Evolutionary conservation across 2,329 filamentous ascomycete genomes (phyloP).

Genomic region (Gaeumannomyces tritici): DNA sequence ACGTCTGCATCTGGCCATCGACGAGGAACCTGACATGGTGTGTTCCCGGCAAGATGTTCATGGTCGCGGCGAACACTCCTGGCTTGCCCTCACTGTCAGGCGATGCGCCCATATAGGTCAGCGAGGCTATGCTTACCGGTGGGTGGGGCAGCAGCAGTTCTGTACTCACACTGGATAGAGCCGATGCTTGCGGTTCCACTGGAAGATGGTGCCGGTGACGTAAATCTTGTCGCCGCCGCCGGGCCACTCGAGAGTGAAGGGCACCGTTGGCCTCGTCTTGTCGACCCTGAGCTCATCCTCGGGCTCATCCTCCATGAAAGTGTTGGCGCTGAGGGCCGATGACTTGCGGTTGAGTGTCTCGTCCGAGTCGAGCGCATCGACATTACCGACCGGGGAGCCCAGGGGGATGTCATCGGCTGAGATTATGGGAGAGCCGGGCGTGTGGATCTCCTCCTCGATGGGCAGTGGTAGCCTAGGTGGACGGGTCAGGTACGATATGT

Average conservation of each 20-base stretch:
- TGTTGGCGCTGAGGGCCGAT: constrained; percentile 50
- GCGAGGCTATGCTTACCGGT: not conserved
- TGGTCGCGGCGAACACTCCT: constrained; percentile 62
- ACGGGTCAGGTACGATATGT: constrained; percentile 54
- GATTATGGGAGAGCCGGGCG: constrained; percentile 82
- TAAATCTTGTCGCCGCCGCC: constrained; percentile 81
- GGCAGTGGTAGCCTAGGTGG: constrained; percentile 85
- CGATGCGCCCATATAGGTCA: not conserved
- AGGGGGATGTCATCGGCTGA: constrained; percentile 53
- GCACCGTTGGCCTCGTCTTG: constrained; percentile 68
- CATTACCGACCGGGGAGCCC: constrained; percentile 34
- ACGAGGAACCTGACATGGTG: constrained; percentile 96
- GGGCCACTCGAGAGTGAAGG: constrained; percentile 79
- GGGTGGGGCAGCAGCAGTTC: not conserved
- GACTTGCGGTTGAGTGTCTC: constrained; percentile 39
- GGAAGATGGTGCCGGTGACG: constrained; percentile 93
- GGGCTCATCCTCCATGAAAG: constrained; percentile 40
- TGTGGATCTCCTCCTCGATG: constrained; percentile 84
- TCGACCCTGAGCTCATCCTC: constrained; percentile 70
- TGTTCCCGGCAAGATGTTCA: constrained; percentile 83
- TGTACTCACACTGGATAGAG: constrained; percentile 71
- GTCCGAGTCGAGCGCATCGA: constrained; percentile 40
- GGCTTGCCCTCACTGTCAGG: constrained; percentile 39
- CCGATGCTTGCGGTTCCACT: constrained; percentile 92
- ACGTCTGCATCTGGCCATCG: constrained; percentile 86